Base-by-base conservation (phyloP, 495 filamentous ascomycete species). In the Amphirosellinia nigrospora region DNA sequence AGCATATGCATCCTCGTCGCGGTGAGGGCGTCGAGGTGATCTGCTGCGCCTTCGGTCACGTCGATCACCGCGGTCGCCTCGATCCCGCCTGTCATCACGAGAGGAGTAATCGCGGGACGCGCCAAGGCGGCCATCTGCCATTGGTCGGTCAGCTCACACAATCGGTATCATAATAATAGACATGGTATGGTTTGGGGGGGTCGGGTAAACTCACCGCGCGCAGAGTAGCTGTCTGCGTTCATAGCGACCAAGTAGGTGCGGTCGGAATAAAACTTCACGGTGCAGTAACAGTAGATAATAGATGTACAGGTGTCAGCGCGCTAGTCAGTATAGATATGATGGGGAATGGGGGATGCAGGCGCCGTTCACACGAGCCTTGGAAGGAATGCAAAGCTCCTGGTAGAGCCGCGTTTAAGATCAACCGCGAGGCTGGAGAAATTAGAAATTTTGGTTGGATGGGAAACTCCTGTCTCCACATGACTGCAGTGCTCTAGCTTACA, bases 201-300 rank as follows among this genome's bases (percentile, higher is more conserved):
- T 50, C 46, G 43, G 68, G 66, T 71, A 70, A 67, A 64, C 84
- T 80, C 83, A 91, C 91, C 92, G 89, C 92, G 89, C 79, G 91
- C 88, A 70, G 92, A 90, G 81, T 95, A 95, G 74, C 84, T 90
- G 78, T 96, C 93, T 77, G 92, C 92, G 91, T 95, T 96, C 93
- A 97, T 97, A 70, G 68, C 90, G 82, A 78, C 75, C 55, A 39
- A 56, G 60, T n/a, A 58, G 36, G 26, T 53, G 45, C 6, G 36
- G 19, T 52, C 39, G 13, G 36, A 48, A 53, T 30, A 66, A 23
- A 36, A 41, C 34, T 16, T 26, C 11, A 50, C 30, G 19, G 41
- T 5, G 16, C 19, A 50, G 30, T 26, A 19, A 13, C 19, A 50
- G 30, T 26, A 19, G 0, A 43, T 60, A 45, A 69, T 28, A 46